Evolutionary conservation across 2,329 filamentous ascomycete species (phyloP), one percentile per base, ranked within the genome.

Genomic region (Aspergillus fumigatus): DNA sequence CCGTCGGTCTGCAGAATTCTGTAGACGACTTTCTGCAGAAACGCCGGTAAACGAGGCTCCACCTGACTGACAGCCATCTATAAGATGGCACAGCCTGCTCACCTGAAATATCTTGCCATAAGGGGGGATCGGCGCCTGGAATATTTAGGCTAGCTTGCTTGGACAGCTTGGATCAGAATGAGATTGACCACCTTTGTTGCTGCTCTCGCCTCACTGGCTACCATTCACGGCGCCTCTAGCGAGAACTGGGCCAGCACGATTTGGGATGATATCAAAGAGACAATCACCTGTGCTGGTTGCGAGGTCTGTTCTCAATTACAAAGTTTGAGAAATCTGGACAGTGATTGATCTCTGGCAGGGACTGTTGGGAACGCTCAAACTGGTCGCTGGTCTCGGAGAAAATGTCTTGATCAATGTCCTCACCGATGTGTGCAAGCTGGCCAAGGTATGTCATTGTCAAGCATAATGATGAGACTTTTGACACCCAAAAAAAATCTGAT

Each of bases 321-420:
- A 17, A 6, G 5, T 14, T 17, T 2, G 32, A 17, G 11, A n/a
- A 38, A 7, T 17, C 5, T 17, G 14, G 14, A 38, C 7, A 38
- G 14, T 14, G 14, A 38, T 38, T 38, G 32, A 38, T 17, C 32
- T 38, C 14, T 38, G 32, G 17, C 32, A 38, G 32, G 70, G 71
- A 60, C 62, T 79, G 11, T 64, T 80, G 3, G 62, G 70, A 19
- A 63, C 75, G 7, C 73, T 82, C 23, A 79, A 82, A 59, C 72
- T 73, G 1, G 63, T 80, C 25, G 75, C 79, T 8, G 63, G 63
- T 21, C 60, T 79, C 2, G 79, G 80, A 3, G 76, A 82, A 40
- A 56, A 65, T 11, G 64, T 71, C 8, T 77, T 82, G 55, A 67
- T 77, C 29, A 63, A 65, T 59, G 68, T 72, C 1, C 63, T 77